phyloP scores from a whole-genome alignment of 345 rosid species.

The Brassica nigra region DNA sequence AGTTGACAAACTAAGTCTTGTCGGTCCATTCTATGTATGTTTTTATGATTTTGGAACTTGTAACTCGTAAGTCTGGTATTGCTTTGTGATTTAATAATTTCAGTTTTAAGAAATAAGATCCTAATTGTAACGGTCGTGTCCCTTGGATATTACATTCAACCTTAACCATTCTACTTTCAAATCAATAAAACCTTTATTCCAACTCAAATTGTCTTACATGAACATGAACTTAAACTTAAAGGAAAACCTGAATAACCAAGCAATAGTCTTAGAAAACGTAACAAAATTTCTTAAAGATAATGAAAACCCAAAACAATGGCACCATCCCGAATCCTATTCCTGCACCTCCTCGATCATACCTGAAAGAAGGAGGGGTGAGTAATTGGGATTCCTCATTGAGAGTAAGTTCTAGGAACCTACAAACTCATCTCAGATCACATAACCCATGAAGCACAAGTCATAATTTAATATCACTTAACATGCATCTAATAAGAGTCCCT shows the following conservation, averaged over 20 bases:
- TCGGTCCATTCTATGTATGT: neutral
- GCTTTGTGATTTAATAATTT: neutral
- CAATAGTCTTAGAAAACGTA: too few relatives aligned
- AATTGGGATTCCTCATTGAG: neutral
- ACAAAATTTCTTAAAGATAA: too few relatives aligned
- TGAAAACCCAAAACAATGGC: too few relatives aligned
- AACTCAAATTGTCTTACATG: too few relatives aligned
- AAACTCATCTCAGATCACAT: neutral
- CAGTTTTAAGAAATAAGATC: neutral
- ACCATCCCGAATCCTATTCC: too few relatives aligned
- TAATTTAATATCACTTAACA: neutral
- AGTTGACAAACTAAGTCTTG: neutral
- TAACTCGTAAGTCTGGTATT: neutral
- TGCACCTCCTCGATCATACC: neutral
- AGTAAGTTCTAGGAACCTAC: neutral
- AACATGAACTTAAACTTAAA: too few relatives aligned
- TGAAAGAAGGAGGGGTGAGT: neutral
- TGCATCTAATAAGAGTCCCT: neutral
- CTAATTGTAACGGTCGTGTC: too few relatives aligned
- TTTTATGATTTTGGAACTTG: neutral
- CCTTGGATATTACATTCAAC: too few relatives aligned
- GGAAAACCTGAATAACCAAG: too few relatives aligned
- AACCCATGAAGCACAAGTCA: neutral
- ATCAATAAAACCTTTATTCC: too few relatives aligned
- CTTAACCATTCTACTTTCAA: too few relatives aligned